A percentile compares a stretch with the other conserved stretches of the same genome.
phyloP scores from a whole-genome alignment of 2,329 filamentous ascomycete species.

The Pseudogymnoascus sp. region DNA sequence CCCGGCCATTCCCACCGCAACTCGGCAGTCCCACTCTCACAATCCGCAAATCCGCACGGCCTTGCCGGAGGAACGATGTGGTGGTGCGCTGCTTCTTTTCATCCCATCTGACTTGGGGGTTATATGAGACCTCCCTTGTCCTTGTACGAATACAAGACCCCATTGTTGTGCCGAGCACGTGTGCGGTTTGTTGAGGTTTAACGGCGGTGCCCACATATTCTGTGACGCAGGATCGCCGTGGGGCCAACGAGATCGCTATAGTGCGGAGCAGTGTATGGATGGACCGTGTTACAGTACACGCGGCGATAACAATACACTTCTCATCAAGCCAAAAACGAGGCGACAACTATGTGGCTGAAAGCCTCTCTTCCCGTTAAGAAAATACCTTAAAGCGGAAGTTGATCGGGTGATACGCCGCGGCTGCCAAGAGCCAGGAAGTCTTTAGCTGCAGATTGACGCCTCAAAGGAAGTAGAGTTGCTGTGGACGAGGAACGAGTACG shows the following conservation, averaged over 20 bases:
- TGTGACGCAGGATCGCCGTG: background rate
- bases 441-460: background rate
- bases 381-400: background rate
- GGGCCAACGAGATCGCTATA: background rate
- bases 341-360: background rate
- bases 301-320: background rate
- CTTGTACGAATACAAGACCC: background rate
- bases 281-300: background rate
- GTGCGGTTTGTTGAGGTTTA: background rate
- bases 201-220: background rate
- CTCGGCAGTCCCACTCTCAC: background rate
- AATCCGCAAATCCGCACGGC: background rate
- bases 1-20: background rate
- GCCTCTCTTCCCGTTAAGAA: background rate
- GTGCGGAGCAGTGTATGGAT: background rate
- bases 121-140: background rate
- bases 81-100: background rate
- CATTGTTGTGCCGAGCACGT: background rate
- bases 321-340: background rate
- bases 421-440: background rate
- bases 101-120: background rate
- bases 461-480: background rate
- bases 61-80: background rate
- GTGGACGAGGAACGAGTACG: background rate
- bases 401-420: slow-evolving; percentile 1